These are phyloP conservation scores for Lantana camara DNA, from an alignment of 257 asterid species.

Conservation along the genomic window DNA sequence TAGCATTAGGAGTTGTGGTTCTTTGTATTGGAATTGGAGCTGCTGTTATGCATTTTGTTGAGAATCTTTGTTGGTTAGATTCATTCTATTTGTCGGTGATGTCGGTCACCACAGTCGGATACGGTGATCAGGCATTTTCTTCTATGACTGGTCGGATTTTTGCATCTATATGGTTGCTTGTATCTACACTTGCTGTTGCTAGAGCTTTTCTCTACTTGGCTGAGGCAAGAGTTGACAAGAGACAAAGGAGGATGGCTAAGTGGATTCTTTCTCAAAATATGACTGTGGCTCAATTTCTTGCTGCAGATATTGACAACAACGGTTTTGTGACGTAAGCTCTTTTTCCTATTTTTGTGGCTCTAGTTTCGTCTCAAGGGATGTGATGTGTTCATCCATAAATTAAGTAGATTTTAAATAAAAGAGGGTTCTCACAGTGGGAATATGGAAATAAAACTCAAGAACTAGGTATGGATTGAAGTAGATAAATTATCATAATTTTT, in stretches of 20 bases:
- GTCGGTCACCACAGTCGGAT: slow-evolving; percentile 98
- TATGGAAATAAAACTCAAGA: slow-evolving; percentile 2
- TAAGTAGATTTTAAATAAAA: neutral
- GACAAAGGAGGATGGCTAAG: slow-evolving; percentile 86
- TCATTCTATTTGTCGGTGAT: slow-evolving; percentile 86
- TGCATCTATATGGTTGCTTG: slow-evolving; percentile 95
- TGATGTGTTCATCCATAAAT: neutral
- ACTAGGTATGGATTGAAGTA: slow-evolving; percentile 3
- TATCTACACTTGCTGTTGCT: slow-evolving; percentile 95
- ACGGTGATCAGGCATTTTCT: slow-evolving; percentile 85
- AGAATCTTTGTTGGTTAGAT: slow-evolving; percentile 74
- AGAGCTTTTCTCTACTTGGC: slow-evolving; percentile 97
- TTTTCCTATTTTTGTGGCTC: slow-evolving; percentile 5
- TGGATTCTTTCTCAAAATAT: slow-evolving; percentile 91
- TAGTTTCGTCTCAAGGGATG: too few species aligned
- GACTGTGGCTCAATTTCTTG: slow-evolving; percentile 98
- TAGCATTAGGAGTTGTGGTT: slow-evolving; percentile 90
- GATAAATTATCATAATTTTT: neutral
- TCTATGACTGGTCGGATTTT: slow-evolving; percentile 81
- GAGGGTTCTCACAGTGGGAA: neutral
- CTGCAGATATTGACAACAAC: slow-evolving; percentile 89
- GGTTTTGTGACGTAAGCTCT: slow-evolving; percentile 74
- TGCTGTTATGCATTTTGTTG: slow-evolving; percentile 77
- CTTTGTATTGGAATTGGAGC: slow-evolving; percentile 87
- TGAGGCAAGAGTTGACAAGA: slow-evolving; percentile 89